Conservation (phyloP, 2,329 filamentous ascomycete species). For the Lasiodiplodia sp. region DNA sequence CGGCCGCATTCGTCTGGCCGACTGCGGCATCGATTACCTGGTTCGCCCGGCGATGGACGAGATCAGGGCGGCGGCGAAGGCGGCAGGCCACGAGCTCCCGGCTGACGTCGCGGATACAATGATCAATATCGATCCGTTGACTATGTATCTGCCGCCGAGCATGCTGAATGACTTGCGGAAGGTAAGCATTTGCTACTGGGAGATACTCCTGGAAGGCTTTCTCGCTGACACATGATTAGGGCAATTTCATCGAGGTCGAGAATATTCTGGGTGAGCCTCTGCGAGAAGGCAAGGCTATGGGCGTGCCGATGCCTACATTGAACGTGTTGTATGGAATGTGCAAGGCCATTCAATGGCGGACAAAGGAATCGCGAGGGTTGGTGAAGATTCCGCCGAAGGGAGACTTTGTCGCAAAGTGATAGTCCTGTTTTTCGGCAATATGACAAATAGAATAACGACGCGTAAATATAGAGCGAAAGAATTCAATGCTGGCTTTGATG, state of each 20-base stretch:
- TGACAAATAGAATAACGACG: neutral
- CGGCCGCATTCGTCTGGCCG: conserved; percentile 56
- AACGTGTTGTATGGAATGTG: conserved; percentile 57
- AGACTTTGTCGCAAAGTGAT: conserved; percentile 24
- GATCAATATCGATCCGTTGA: conserved; percentile 59
- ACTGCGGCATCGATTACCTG: conserved; percentile 55
- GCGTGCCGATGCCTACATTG: conserved; percentile 60
- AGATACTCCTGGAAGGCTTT: conserved; percentile 5
- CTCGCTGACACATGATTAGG: conserved; percentile 38
- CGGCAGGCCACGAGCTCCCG: conserved; percentile 52
- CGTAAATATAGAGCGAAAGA: neutral
- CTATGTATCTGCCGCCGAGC: conserved; percentile 59
- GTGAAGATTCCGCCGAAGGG: conserved; percentile 40
- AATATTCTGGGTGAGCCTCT: conserved; percentile 65
- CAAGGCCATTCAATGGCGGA: conserved; percentile 58
- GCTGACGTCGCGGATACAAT: conserved; percentile 54
- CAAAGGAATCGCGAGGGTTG: conserved; percentile 54
- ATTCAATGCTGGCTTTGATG: neutral
- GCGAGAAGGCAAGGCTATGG: conserved; percentile 56
- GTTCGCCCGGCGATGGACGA: conserved; percentile 63
- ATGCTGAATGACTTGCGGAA: conserved; percentile 64
- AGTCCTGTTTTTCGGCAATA: neutral
- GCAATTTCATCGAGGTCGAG: conserved; percentile 64
- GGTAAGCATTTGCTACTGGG: conserved; percentile 35
- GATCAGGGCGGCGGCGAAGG: conserved; percentile 55